phyloP scores from a whole-genome alignment of 306 rosid species.

The Amphicarpaea edgeworthii region DNA sequence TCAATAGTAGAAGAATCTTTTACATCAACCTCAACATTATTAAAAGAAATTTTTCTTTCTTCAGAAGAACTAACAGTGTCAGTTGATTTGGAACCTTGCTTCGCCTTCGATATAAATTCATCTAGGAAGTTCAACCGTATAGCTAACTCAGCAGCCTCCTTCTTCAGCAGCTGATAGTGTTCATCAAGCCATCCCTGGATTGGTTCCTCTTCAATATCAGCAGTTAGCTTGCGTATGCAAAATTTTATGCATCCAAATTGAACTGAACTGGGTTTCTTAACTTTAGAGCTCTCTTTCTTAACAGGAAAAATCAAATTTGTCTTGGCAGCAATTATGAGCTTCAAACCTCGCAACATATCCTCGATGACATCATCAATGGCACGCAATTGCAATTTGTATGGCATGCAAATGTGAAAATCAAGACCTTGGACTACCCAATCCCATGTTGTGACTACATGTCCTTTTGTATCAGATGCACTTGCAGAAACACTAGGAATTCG shows the following conservation, averaged over 20 bases:
- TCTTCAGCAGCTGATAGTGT: constrained; percentile 86
- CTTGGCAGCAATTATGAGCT: constrained; percentile 85
- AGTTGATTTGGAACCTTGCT: constrained; percentile 60
- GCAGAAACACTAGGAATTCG: constrained; percentile 79
- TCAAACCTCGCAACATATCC: constrained; percentile 91
- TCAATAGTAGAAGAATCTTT: constrained; percentile 66
- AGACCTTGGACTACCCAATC: constrained; percentile 97
- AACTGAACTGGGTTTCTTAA: constrained; percentile 69
- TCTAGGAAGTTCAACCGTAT: constrained; percentile 84
- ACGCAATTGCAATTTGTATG: constrained; percentile 92
- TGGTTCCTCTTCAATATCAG: constrained; percentile 96
- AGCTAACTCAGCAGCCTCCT: constrained; percentile 93
- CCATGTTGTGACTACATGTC: constrained; percentile 68
- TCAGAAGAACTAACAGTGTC: constrained; percentile 66
- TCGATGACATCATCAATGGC: constrained; percentile 95
- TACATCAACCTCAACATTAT: constrained; percentile 75
- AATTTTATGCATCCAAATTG: constrained; percentile 90
- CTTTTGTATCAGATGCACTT: constrained; percentile 61
- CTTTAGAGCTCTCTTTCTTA: constrained; percentile 76
- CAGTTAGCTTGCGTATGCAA: constrained; percentile 82
- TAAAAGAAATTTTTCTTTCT: constrained; percentile 60
- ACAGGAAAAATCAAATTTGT: constrained; percentile 78
- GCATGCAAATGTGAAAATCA: constrained; percentile 92
- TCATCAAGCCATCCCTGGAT: constrained; percentile 99
- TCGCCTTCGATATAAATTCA: constrained; percentile 66